Conservation (phyloP, 495 filamentous ascomycete genomes). For the Gamarada debralockiae region DNA sequence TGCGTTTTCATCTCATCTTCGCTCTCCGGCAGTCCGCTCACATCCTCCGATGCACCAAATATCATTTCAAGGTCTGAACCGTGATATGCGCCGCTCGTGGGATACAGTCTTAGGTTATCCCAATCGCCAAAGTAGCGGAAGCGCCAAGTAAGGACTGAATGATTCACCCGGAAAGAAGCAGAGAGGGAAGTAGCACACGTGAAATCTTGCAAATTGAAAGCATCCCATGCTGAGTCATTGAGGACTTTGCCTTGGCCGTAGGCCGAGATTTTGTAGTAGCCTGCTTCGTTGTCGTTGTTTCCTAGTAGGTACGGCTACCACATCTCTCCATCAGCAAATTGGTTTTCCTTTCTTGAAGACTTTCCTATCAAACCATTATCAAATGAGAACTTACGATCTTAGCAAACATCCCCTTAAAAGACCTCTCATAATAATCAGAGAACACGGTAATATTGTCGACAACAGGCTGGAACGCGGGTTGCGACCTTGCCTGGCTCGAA, state of each 20-base stretch:
- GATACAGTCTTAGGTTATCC: slow-evolving; percentile 35
- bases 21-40: neutral
- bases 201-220: slow-evolving; percentile 38
- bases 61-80: slow-evolving; percentile 27
- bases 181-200: slow-evolving; percentile 35
- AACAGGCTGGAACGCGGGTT: too few species aligned
- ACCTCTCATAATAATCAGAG: too few species aligned
- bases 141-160: slow-evolving; percentile 40
- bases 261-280: slow-evolving; percentile 24
- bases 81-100: slow-evolving; percentile 43
- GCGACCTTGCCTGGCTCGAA: slow-evolving; percentile 18
- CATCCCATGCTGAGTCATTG: slow-evolving; percentile 26
- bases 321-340: too few species aligned
- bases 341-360: too few species aligned
- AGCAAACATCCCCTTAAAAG: slow-evolving; percentile 28
- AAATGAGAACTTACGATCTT: slow-evolving; percentile 6
- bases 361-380: too few species aligned
- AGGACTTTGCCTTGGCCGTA: slow-evolving; percentile 19
- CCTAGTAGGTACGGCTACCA: slow-evolving; percentile 41
- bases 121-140: slow-evolving; percentile 47
- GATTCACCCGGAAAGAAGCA: slow-evolving; percentile 25
- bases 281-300: slow-evolving; percentile 42
- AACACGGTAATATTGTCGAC: too few species aligned
- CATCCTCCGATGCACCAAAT: slow-evolving; percentile 2
- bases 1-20: slow-evolving; percentile 25